Percentiles rank a stretch among this genome's conserved stretches.
These are phyloP conservation scores for Alternaria alternata DNA, from an alignment of 2,329 filamentous ascomycete species.

Conservation along the genomic window DNA sequence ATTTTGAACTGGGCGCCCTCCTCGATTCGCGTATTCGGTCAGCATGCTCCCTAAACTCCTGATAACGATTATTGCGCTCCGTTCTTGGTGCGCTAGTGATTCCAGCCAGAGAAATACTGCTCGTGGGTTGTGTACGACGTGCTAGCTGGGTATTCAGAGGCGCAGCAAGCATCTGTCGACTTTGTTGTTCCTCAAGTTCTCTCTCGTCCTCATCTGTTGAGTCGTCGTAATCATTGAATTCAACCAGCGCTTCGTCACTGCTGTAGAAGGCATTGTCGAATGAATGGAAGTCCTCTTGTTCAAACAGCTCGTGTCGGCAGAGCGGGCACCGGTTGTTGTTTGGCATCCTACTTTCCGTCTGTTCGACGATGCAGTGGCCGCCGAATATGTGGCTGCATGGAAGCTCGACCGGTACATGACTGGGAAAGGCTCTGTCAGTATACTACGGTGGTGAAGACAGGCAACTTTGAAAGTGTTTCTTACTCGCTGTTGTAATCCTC, in stretches of 20 bases:
- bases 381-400: conserved; percentile 9
- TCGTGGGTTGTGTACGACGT: background rate
- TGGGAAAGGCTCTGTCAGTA: background rate
- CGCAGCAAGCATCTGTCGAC: background rate
- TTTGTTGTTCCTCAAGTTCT: background rate
- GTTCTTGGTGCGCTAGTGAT: background rate
- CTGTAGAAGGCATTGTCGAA: background rate
- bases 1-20: background rate
- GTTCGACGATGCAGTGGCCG: conserved; percentile 5
- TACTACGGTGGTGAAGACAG: background rate
- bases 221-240: background rate
- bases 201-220: background rate
- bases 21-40: background rate
- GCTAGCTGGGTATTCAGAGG: background rate
- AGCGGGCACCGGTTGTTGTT: conserved; percentile 5
- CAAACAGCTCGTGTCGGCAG: background rate
- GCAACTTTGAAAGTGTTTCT: background rate
- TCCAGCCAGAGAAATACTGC: background rate
- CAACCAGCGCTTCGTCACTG: background rate
- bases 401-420: conserved; percentile 5
- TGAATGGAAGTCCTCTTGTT: background rate
- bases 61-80: background rate
- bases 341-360: background rate
- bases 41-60: background rate
- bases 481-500: conserved; percentile 5